Evolutionary conservation across 257 asterid species (phyloP), one percentile per base, ranked within the genome.

Genomic region (Galeopsis tetrahit): DNA sequence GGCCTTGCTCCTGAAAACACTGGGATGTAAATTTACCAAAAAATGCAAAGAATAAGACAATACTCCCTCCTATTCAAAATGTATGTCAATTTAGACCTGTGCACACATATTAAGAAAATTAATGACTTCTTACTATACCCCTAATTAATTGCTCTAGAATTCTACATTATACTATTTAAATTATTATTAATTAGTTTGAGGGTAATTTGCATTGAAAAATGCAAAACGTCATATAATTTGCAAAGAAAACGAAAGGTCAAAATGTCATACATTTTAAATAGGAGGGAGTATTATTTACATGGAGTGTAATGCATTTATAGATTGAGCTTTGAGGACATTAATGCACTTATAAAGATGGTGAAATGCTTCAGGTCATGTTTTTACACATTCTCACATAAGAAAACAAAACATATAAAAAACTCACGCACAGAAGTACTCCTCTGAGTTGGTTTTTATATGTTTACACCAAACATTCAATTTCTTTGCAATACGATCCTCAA

Each of bases 1-100:
- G 99, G 94, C 83, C 97, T 89, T 67, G 96, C 92, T 74, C 84
- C 96, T 82, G 85, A 75, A 71, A 53, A 43, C 55, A 49, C 73
- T 70, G 59, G 72, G 52, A 66, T 46, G 21, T 39, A 59, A 61
- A 49, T 46, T 44, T 17, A 44, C 63, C 4, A 15, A 39, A 7
- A 42, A 57, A 76, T 55, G 31, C 33, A 28, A 49, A 44, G 17
- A 59, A 52, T 13, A 33, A 10, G 33, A 39, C 9, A 46, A 38
- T 21, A 21, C 28, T 21, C 28, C 28, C 28, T 21, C 28, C 1
- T 21, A 21, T 21, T 21, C 28, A 21, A 21, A 21, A 21, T 21
- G 28, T 21, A 21, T 1, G 28, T 21, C 28, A 21, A 0, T 21
- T 21, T 21, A 21, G 28, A 21, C 28, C 1, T 21, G 1, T 21